A percentile compares a stretch with the other conserved stretches of the same genome.
Evolutionary conservation across 768 basidiomycete species (phyloP).

Genomic region (Gloeopeniophorella convolvens): DNA sequence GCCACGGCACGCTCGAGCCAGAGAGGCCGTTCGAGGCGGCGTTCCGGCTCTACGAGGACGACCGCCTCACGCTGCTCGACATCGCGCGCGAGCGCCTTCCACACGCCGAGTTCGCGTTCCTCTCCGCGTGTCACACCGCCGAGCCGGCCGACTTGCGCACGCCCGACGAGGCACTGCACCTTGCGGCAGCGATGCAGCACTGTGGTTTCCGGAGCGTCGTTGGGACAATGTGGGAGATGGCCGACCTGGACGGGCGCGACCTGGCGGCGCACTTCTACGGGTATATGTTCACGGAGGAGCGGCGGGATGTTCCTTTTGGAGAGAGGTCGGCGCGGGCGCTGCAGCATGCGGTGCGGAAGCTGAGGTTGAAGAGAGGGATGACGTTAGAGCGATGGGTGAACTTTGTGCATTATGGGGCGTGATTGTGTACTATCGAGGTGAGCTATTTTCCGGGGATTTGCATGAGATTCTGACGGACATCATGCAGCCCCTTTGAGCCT

Average conservation of each 20-base stretch:
- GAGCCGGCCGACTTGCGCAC: too few relatives aligned
- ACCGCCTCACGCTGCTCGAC: neutral
- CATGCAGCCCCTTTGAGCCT: too few relatives aligned
- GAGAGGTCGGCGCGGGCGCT: neutral
- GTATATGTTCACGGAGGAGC: neutral
- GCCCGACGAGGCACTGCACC: too few relatives aligned
- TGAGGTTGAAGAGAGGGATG: neutral
- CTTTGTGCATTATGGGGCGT: too few relatives aligned
- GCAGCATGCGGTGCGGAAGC: neutral
- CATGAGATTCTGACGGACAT: too few relatives aligned
- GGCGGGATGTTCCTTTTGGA: neutral
- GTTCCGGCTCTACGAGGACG: neutral
- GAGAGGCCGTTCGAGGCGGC: neutral
- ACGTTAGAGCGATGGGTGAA: too few relatives aligned
- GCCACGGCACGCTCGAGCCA: neutral
- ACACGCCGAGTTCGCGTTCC: neutral
- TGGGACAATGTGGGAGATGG: conserved; percentile 7
- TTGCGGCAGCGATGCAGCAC: too few relatives aligned
- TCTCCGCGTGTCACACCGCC: conserved; percentile 2
- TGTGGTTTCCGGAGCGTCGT: too few relatives aligned
- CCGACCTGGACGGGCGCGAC: conserved; percentile 1
- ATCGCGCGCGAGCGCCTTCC: too few relatives aligned
- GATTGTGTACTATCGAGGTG: too few relatives aligned
- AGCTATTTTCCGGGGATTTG: too few relatives aligned
- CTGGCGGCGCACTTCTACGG: neutral